phyloP scores from a whole-genome alignment of 306 rosid genomes.

The Cucurbita maxima region DNA sequence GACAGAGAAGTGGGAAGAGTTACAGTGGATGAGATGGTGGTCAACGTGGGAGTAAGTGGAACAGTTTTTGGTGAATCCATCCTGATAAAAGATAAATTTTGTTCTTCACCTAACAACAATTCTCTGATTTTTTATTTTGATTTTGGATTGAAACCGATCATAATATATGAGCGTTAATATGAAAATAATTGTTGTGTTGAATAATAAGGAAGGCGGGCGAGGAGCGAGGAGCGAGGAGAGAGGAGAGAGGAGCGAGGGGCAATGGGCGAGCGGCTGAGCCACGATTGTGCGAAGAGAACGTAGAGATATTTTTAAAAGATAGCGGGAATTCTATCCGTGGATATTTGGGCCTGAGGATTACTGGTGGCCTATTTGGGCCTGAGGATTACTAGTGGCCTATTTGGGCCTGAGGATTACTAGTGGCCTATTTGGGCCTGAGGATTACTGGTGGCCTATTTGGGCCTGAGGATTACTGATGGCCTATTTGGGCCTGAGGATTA shows the following conservation, averaged over 20 bases:
- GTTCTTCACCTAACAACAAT: no score
- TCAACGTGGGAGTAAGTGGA: neutral
- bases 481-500: no score
- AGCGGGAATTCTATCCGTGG: neutral
- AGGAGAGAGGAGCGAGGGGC: neutral
- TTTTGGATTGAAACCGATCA: no score
- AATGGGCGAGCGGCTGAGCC: neutral
- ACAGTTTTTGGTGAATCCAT: neutral
- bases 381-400: no score
- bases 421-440: no score
- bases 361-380: neutral
- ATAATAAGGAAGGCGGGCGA: neutral
- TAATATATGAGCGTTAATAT: no score
- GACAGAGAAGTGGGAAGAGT: neutral
- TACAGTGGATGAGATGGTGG: neutral
- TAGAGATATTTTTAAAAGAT: neutral
- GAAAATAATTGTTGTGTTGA: no score
- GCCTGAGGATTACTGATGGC: no score
- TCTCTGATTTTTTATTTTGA: no score
- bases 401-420: no score
- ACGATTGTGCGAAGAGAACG: neutral
- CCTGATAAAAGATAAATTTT: no score
- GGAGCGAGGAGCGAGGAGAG: neutral
- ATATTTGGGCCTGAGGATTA: neutral
- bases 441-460: no score